A percentile compares a stretch with the other conserved stretches of the same genome.
Conservation (phyloP, 768 basidiomycete species). For the Termitomyces sp. region DNA sequence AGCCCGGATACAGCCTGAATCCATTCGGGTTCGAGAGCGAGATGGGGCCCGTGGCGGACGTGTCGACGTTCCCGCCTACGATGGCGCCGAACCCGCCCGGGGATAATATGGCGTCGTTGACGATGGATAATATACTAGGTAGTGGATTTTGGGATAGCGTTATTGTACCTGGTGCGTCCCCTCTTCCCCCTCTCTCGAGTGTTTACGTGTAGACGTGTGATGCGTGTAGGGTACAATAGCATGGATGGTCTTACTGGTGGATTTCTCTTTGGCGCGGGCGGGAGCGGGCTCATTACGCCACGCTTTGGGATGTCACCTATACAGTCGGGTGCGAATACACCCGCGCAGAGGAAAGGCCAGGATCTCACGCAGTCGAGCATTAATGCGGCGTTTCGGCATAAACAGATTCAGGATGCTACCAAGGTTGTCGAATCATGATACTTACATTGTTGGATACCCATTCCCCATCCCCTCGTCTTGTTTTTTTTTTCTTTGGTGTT, state of each 20-base stretch:
- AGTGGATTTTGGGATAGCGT: conserved; percentile 86
- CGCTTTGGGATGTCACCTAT: conserved; percentile 56
- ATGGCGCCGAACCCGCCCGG: conserved; percentile 56
- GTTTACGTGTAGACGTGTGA: not conserved
- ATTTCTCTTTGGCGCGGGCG: conserved; percentile 81
- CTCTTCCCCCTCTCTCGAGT: conserved; percentile 9
- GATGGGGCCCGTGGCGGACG: conserved; percentile 82
- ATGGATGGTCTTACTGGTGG: conserved; percentile 84
- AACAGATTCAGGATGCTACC: conserved; percentile 25
- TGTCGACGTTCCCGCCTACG: conserved; percentile 85
- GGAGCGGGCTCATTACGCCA: conserved; percentile 81
- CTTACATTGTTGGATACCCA: not conserved
- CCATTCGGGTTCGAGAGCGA: conserved; percentile 76
- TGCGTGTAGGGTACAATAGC: conserved; percentile 70
- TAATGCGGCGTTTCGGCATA: conserved; percentile 40
- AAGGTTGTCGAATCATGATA: conserved; percentile 27
- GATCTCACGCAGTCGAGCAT: conserved; percentile 42
- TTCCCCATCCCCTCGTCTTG: too few species aligned
- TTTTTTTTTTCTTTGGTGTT: too few species aligned
- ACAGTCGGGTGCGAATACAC: conserved; percentile 54
- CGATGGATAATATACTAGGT: conserved; percentile 81
- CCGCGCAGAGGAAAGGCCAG: conserved; percentile 20
- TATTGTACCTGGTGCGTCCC: conserved; percentile 71
- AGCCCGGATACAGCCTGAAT: conserved; percentile 31
- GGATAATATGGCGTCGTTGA: conserved; percentile 44